These are phyloP conservation scores for Diaporthe nobilis DNA, from an alignment of 2,329 filamentous ascomycete species.

Conservation along the genomic window DNA sequence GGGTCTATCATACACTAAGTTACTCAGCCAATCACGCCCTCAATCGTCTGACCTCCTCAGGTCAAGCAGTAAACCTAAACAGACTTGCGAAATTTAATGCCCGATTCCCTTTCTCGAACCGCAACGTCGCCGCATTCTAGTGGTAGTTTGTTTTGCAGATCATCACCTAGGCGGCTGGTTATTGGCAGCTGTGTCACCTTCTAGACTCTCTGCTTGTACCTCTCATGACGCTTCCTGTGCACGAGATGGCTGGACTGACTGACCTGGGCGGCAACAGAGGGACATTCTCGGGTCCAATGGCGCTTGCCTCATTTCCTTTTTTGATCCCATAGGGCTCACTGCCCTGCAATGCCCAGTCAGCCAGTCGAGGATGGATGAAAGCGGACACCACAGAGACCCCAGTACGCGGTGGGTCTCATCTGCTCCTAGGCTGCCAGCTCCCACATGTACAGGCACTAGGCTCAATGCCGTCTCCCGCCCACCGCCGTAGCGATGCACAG, in stretches of 20 bases:
- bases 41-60: conserved; percentile 4
- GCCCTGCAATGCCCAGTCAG: not conserved
- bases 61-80: conserved; percentile 17
- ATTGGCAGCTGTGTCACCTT: conserved; percentile 34
- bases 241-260: not conserved
- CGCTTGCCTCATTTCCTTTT: conserved; percentile 16
- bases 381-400: conserved; percentile 3
- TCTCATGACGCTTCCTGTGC: conserved; percentile 24
- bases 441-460: conserved; percentile 3
- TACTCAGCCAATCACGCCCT: too few relatives aligned
- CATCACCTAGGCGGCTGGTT: conserved; percentile 26
- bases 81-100: conserved; percentile 21
- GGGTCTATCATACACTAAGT: too few relatives aligned
- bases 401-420: conserved; percentile 19
- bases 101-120: conserved; percentile 23
- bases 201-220: conserved; percentile 24
- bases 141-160: conserved; percentile 36
- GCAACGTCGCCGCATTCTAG: conserved; percentile 29
- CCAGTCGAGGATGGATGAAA: conserved; percentile 2
- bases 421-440: conserved; percentile 2
- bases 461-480: not conserved
- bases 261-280: conserved; percentile 21
- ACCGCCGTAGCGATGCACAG: conserved; percentile 6
- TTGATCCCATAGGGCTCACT: conserved; percentile 16
- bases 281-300: conserved; percentile 24